Conservation (phyloP, 2,329 filamentous ascomycete genomes). For the Hymenoscyphus fraxineus region DNA sequence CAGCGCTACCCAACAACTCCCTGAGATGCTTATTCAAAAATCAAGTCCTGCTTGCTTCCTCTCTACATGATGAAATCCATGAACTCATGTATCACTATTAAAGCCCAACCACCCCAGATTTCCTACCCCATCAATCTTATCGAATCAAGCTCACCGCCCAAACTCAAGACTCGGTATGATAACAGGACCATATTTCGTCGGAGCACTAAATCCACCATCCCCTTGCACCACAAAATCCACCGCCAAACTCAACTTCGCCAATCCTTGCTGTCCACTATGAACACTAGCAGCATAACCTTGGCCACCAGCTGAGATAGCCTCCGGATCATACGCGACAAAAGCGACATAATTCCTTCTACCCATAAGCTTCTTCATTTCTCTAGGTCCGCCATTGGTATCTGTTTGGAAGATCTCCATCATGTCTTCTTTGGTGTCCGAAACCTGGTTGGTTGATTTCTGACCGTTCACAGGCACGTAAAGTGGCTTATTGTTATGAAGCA, state of each 20-base stretch:
- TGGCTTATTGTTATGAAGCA: constrained; percentile 92
- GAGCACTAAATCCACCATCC: constrained; percentile 72
- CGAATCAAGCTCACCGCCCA: constrained; percentile 47
- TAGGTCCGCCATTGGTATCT: constrained; percentile 77
- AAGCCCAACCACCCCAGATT: neutral
- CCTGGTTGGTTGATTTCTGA: constrained; percentile 67
- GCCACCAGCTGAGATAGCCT: constrained; percentile 44
- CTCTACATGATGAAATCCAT: neutral
- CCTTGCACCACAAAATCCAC: constrained; percentile 97
- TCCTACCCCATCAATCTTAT: neutral
- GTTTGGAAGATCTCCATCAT: constrained; percentile 99
- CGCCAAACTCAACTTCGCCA: constrained; percentile 75
- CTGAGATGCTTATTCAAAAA: constrained; percentile 1
- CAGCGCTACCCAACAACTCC: constrained; percentile 2
- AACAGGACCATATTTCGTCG: constrained; percentile 95
- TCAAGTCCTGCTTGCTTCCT: neutral
- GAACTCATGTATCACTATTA: neutral
- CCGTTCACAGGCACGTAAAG: constrained; percentile 91
- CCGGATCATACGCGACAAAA: constrained; percentile 90
- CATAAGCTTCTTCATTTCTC: constrained; percentile 91
- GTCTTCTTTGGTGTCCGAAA: constrained; percentile 94
- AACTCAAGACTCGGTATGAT: constrained; percentile 85
- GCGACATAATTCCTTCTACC: constrained; percentile 88
- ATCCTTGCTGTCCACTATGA: constrained; percentile 41
- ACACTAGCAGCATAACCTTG: constrained; percentile 28